phyloP scores from a whole-genome alignment of 2,329 filamentous ascomycete species.

The Botryotinia calthae region DNA sequence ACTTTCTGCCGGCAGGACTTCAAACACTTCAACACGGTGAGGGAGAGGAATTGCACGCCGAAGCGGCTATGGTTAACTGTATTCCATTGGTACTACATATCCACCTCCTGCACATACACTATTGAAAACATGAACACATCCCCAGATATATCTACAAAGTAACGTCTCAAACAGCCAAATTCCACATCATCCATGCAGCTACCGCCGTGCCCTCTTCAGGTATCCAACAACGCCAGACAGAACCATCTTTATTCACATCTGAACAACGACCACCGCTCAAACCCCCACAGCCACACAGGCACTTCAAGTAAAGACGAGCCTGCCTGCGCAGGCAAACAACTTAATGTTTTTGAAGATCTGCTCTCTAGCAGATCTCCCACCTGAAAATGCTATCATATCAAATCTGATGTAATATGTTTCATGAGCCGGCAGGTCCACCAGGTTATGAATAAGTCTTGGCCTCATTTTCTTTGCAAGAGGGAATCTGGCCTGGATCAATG shows the following conservation, averaged over 20 bases:
- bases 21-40: no score
- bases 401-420: background rate
- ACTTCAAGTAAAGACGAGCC: background rate
- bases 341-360: background rate
- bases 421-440: background rate
- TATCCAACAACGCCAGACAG: background rate
- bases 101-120: background rate
- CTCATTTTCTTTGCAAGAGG: conserved; percentile 76
- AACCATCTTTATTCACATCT: background rate
- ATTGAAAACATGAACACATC: background rate
- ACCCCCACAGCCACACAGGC: background rate
- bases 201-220: background rate
- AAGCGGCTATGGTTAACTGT: background rate
- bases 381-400: background rate
- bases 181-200: no score
- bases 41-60: no score
- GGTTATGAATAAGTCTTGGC: background rate
- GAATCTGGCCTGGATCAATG: conserved; percentile 95
- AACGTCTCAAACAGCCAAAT: background rate
- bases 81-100: background rate
- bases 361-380: background rate
- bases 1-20: background rate
- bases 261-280: background rate
- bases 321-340: background rate
- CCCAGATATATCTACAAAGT: background rate